These are phyloP conservation scores for Boletus reticulatus DNA, from an alignment of 768 basidiomycete species.

Conservation along the genomic window DNA sequence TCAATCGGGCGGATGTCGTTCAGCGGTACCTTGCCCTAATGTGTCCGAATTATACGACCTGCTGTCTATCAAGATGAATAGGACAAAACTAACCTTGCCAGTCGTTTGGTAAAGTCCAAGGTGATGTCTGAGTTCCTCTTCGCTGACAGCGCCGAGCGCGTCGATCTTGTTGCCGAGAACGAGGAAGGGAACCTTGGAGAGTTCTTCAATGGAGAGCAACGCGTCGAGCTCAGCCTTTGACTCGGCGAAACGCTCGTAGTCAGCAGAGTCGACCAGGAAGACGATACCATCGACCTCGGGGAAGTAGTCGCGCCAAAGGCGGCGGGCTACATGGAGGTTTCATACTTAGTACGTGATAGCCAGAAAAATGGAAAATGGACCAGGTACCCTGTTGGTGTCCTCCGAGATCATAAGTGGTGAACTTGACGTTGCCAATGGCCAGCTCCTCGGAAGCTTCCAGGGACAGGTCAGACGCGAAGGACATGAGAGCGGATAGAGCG, in stretches of 20 bases:
- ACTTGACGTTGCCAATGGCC: conserved; percentile 98
- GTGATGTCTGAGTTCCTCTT: conserved; percentile 94
- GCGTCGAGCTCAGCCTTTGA: conserved; percentile 97
- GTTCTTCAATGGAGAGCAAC: conserved; percentile 91
- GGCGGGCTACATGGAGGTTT: conserved; percentile 60
- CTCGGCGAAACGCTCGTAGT: conserved; percentile 94
- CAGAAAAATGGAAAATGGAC: background rate
- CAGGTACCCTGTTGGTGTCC: conserved; percentile 91
- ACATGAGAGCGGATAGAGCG: conserved; percentile 7
- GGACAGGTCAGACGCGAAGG: conserved; percentile 7
- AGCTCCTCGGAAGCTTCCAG: conserved; percentile 92
- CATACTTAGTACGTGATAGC: background rate
- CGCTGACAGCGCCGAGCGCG: conserved; percentile 94
- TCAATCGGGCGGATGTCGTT: conserved; percentile 98
- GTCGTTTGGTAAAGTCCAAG: conserved; percentile 99
- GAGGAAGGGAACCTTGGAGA: conserved; percentile 95
- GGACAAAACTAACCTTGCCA: conserved; percentile 70
- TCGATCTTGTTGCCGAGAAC: conserved; percentile 99
- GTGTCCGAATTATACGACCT: conserved; percentile 6
- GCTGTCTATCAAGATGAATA: background rate
- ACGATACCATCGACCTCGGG: conserved; percentile 99
- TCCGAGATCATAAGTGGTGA: conserved; percentile 97
- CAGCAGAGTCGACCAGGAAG: conserved; percentile 96
- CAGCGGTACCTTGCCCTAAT: conserved; percentile 93
- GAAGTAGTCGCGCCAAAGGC: conserved; percentile 99